Evolutionary conservation across 208 protist species (phyloP).

Genomic region (Trypanosoma melophagium): DNA sequence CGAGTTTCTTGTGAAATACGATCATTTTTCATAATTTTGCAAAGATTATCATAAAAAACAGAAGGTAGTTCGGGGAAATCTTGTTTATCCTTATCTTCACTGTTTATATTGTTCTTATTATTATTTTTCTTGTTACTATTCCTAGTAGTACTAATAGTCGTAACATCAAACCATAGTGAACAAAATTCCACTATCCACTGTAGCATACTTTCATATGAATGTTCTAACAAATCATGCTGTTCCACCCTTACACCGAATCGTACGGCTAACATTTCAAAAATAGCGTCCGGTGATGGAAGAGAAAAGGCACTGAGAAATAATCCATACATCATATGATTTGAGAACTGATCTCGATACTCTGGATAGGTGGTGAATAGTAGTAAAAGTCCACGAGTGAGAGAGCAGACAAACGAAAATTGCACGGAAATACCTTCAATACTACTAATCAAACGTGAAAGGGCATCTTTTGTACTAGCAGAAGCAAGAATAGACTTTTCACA

Average conservation of each 20-base stretch:
- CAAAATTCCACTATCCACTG: conserved; percentile 39
- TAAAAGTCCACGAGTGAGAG: conserved; percentile 38
- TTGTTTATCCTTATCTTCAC: not conserved
- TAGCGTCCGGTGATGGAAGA: conserved; percentile 27
- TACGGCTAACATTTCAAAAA: conserved; percentile 32
- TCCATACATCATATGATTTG: conserved; percentile 27
- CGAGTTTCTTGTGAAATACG: conserved; percentile 45
- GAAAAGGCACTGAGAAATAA: conserved; percentile 31
- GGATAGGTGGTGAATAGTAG: conserved; percentile 27
- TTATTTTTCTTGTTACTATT: not conserved
- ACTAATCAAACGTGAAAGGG: conserved; percentile 45
- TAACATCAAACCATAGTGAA: conserved; percentile 26
- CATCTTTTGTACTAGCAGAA: conserved; percentile 37
- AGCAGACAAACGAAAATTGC: conserved; percentile 60
- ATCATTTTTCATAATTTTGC: conserved; percentile 35
- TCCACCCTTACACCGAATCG: conserved; percentile 31
- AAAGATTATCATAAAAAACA: conserved; percentile 30
- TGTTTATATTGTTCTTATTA: not conserved
- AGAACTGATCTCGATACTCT: conserved; percentile 13
- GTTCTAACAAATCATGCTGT: conserved; percentile 23
- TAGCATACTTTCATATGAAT: conserved; percentile 42
- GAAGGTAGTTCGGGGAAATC: conserved; percentile 18
- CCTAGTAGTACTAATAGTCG: not conserved
- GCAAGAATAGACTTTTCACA: conserved; percentile 9
- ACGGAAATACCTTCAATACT: conserved; percentile 60